Base-by-base conservation (phyloP, 352 stramenopile genomes). In the Achlya hypogyna region DNA sequence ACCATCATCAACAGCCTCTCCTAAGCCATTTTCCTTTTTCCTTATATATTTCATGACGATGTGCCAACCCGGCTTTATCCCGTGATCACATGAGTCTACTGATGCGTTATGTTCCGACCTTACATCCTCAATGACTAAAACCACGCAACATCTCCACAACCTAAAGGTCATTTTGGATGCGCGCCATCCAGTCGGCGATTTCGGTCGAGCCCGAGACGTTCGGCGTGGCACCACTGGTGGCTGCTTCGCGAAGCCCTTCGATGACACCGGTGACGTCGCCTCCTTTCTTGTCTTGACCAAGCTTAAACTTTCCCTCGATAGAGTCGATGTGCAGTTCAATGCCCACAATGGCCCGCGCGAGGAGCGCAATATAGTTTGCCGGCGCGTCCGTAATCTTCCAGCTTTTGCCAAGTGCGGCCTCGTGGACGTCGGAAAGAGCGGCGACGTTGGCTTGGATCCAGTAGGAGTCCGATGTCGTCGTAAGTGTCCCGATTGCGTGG, bases 311-410 rank as follows among this genome's bases (percentile, higher is more conserved):
- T 25, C 69, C 64, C 4, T 53, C 63, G 1, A 74, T 53, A 4
- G 49, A 40, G 2, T 43, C 69, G 59, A 74, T 74, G 29, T 69
- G 32, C 22, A 71, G 69, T 51, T 74, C 63, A 4, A 74, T 49
- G 23, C 69, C 69, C 5, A 71, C 56, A 25, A 74, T 74, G 22
- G 69, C 69, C 51, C 71, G 71, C 0, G 51, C 69, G 18, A 71
- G 27, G 35, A 47, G 47, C 18, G 38, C 18, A 23, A 74, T 71
- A 38, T 69, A 74, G 35, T 35, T 45, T 22, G 64, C 38, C 5
- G 69, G 69, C 22, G 69, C 69, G 23, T 74, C 69, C 31, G 58
- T 60, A 12, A 69, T 51, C 51, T 71, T 74, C 69, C 69, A 74
- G 9, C 58, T 62, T 38, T 71, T 23, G 8, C 62, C 35, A 27